These are phyloP conservation scores for Candida coquimbonensis DNA, from an alignment of 805 yeast genomes.

Conservation along the genomic window DNA sequence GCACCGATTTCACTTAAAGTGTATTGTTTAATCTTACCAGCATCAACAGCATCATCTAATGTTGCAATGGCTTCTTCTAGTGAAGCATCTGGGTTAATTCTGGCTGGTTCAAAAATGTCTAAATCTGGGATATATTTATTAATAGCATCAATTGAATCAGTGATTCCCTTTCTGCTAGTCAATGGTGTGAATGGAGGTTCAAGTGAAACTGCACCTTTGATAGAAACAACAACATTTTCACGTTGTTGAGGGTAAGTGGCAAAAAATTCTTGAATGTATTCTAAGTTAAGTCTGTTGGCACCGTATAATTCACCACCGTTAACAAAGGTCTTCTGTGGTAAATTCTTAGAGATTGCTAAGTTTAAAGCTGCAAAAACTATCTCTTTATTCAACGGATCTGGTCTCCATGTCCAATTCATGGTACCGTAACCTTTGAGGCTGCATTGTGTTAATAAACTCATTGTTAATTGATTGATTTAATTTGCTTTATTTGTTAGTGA, in stretches of 20 bases:
- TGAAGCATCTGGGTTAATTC: constrained; percentile 53
- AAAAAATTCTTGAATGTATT: constrained; percentile 51
- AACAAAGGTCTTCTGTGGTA: constrained; percentile 43
- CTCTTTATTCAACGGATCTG: constrained; percentile 46
- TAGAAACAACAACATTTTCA: constrained; percentile 48
- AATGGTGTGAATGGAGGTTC: constrained; percentile 35
- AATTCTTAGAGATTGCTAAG: constrained; percentile 35
- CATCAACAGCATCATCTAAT: constrained; percentile 50
- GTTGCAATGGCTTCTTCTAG: constrained; percentile 52
- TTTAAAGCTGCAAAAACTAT: constrained; percentile 49
- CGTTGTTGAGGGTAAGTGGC: constrained; percentile 48
- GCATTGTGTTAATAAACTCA: constrained; percentile 2
- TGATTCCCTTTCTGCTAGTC: constrained; percentile 42
- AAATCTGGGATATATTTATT: constrained; percentile 35
- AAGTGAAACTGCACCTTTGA: constrained; percentile 57
- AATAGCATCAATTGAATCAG: constrained; percentile 39
- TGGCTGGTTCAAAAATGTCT: constrained; percentile 66
- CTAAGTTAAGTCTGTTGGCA: constrained; percentile 42
- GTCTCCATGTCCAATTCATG: constrained; percentile 74
- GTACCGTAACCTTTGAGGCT: constrained; percentile 57
- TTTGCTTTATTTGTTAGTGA: too few relatives aligned
- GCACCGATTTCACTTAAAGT: constrained; percentile 71
- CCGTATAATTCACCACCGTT: constrained; percentile 84
- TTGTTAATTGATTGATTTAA: too few relatives aligned
- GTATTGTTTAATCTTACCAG: constrained; percentile 61